Evolutionary conservation across 2,329 filamentous ascomycete genomes (phyloP), one percentile per base, ranked within the genome.

Genomic region (Pseudocercospora vitis): DNA sequence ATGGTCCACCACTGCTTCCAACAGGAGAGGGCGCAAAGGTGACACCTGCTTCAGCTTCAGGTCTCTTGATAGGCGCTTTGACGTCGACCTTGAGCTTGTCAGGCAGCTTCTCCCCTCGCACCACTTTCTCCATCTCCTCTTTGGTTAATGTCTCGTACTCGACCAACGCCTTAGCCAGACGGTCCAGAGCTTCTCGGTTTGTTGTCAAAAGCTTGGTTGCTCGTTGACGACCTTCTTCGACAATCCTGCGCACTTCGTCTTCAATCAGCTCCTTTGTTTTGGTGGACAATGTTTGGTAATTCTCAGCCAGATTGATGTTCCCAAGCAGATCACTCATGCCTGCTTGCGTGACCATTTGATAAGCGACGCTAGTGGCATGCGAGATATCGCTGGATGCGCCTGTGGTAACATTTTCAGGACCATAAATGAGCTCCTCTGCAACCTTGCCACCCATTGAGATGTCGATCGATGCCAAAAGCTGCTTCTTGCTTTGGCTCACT

Each of bases 81-180:
- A 82, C 78, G 56, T 83, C 67, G 33, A 72, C 76, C 56, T 79
- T 81, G 47, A 89, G 73, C 56, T 89, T 88, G 40, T 82, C 81
- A 1, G 85, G 78, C 31, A 99, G 76, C 68, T 88, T 86, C 74
- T 96, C 90, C 29, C 94, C 94, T 48, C 82, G 83, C 59, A 99
- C 85, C 4, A 97, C 89, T 76, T 88, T 89, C 71, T 91, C 85
- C 59, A 97, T 95, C 72, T 99, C 94, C 2, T 87, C 85, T 71
- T 87, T 88, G 70, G 88, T 87, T 48, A 99, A 76, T 0, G 91
- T 96, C 77, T 99, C 94, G 71, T 96, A 97, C 72, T 96, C 86
- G 28, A 99, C 84, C 7, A 99, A 80, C 4, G 91, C 94, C 67
- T 91, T 85, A 23, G 94, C 92, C 7, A 99, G 77, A 8, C 89